These are phyloP conservation scores for Nemania sp. DNA, from an alignment of 2,329 filamentous ascomycete species.

Conservation along the genomic window DNA sequence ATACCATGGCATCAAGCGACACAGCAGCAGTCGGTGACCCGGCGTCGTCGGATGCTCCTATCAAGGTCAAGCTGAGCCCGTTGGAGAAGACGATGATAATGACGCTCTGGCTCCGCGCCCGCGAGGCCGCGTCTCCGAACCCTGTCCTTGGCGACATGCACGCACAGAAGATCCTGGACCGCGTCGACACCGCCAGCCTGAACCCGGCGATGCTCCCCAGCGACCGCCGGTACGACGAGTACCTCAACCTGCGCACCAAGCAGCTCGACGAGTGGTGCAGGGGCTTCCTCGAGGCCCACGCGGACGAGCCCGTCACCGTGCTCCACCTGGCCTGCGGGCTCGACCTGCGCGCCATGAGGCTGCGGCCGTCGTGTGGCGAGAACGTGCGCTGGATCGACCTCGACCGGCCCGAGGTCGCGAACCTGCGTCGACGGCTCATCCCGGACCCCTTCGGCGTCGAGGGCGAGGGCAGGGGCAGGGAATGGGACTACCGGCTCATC, in stretches of 20 bases:
- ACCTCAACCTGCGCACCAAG: constrained; percentile 26
- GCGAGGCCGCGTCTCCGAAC: constrained; percentile 25
- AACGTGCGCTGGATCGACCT: constrained; percentile 34
- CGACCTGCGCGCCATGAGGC: constrained; percentile 29
- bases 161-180: constrained; percentile 29
- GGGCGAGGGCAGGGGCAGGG: constrained; percentile 17
- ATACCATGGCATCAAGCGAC: constrained; percentile 3
- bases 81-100: constrained; percentile 32
- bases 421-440: constrained; percentile 29
- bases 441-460: constrained; percentile 10
- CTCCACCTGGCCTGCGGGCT: constrained; percentile 36
- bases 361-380: constrained; percentile 15
- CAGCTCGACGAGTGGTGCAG: constrained; percentile 33
- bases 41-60: background rate
- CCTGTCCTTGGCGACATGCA: constrained; percentile 28
- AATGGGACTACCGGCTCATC: constrained; percentile 17
- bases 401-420: constrained; percentile 31
- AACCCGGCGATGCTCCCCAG: constrained; percentile 25
- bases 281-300: constrained; percentile 29
- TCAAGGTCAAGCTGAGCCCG: constrained; percentile 28
- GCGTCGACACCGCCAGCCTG: constrained; percentile 27
- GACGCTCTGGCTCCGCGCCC: constrained; percentile 26
- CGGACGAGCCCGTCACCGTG: constrained; percentile 29
- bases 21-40: background rate
- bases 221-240: constrained; percentile 27